A percentile compares a stretch with the other conserved stretches of the same genome.
Conservation (phyloP, 2,329 filamentous ascomycete species). For the Paracoccidioides brasiliensis region DNA sequence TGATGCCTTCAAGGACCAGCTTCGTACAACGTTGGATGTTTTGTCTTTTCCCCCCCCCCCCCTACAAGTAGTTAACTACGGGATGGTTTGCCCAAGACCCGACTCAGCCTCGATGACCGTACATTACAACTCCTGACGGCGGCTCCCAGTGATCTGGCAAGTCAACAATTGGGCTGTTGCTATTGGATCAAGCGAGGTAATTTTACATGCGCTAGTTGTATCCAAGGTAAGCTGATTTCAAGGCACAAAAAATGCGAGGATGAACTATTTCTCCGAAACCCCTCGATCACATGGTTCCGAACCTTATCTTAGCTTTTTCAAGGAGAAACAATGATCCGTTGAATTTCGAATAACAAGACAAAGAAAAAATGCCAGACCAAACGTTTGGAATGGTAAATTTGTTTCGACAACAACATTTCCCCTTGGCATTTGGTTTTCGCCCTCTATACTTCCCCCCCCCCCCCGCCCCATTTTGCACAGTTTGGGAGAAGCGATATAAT, state of each 20-base stretch:
- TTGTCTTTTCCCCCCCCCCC: neutral
- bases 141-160: neutral
- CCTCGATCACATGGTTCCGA: neutral
- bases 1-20: neutral
- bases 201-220: neutral
- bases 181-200: neutral
- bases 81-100: neutral
- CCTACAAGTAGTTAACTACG: too few relatives aligned
- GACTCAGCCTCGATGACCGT: neutral
- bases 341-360: neutral
- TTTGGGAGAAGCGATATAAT: neutral
- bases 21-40: neutral
- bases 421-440: neutral
- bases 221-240: neutral
- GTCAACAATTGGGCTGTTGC: too few relatives aligned
- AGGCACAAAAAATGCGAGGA: neutral
- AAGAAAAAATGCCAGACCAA: too few relatives aligned
- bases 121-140: neutral
- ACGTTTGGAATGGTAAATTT: neutral
- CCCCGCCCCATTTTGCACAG: neutral
- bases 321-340: slow-evolving; percentile 1
- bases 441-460: too few relatives aligned
- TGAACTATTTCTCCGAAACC: neutral
- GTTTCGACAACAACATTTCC: neutral
- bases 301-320: neutral